Evolutionary conservation across 176 grass and related monocot genomes (phyloP), one percentile per base, ranked within the genome.

Genomic region (Zizania latifolia): DNA sequence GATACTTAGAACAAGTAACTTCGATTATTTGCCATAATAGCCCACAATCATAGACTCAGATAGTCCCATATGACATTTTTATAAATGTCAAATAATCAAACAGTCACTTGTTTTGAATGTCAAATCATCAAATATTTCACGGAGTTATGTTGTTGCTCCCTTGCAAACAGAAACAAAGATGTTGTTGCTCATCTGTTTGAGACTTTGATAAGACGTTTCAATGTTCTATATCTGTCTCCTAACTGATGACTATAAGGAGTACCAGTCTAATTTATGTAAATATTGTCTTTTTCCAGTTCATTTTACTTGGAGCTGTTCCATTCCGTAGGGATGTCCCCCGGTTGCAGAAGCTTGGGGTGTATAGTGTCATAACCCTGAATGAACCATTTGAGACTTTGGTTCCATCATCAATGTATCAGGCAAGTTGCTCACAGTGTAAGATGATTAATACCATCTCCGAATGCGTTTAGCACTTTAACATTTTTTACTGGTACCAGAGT

Each of bases 311-410:
- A 76, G 90, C 93, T 19, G 88, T 93, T 86, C 93, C 93, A 74
- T 97, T 97, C 80, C 80, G 77, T 10, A 90, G 72, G 34, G 93
- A 97, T 34, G 85, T 97, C 73, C 59, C 88, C 14, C 83, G 77
- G 58, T 76, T 97, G 85, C 83, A 85, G 71, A 80, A 86, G 70
- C 88, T 93, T 57, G 90, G 90, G 27, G 88, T 97, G 60, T 60
- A 70, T 59, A 85, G 85, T 21, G 90, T 93, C 77, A 81, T 97
- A 66, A 97, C 88, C 69, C 77, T 97, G 78, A 97, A 93, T 69
- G 93, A 97, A 68, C 77, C 87, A 62, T 97, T 93, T 74, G 93
- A 97, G 85, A 93, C 93, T 70, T 84, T 97, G 71, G 93, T 90
- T 26, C 85, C 88, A 63, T 82, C 90, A 27, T 85, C 82, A 22